Percentiles rank a stretch among this genome's conserved stretches.
Evolutionary conservation across 2,329 filamentous ascomycete species (phyloP).

Genomic region (Sclerotinia spermophila): DNA sequence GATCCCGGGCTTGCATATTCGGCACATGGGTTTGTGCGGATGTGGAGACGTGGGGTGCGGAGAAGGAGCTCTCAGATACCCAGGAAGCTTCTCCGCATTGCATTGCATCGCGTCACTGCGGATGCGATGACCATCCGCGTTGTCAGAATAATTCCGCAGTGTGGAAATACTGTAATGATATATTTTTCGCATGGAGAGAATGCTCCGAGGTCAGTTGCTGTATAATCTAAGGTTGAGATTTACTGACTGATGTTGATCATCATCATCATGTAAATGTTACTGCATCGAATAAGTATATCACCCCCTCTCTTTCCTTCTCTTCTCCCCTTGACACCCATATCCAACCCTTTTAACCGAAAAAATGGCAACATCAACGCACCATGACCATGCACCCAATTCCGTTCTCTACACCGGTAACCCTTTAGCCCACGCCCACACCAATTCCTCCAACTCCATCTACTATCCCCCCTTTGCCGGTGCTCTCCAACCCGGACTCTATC

Average conservation of each 20-base stretch:
- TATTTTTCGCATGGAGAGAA: background rate
- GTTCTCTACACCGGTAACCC: background rate
- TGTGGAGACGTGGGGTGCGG: background rate
- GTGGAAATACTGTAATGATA: too few species aligned
- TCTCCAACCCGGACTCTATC: background rate
- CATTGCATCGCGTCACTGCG: background rate
- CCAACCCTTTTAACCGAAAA: rapidly evolving
- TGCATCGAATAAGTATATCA: background rate
- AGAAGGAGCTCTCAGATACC: background rate
- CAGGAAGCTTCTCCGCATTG: background rate
- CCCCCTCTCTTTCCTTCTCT: background rate
- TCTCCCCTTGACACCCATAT: background rate
- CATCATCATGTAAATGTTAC: background rate
- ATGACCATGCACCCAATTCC: background rate
- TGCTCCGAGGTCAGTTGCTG: background rate
- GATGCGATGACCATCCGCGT: too few species aligned
- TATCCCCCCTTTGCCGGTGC: background rate
- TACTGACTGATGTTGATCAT: background rate
- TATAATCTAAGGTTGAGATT: background rate
- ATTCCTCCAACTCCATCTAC: background rate
- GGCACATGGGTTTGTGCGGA: background rate
- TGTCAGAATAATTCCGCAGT: too few species aligned
- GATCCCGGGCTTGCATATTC: background rate
- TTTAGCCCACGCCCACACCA: background rate
- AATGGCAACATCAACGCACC: background rate